phyloP scores from a whole-genome alignment of 164 flowering plant species.

The Piper betle region DNA sequence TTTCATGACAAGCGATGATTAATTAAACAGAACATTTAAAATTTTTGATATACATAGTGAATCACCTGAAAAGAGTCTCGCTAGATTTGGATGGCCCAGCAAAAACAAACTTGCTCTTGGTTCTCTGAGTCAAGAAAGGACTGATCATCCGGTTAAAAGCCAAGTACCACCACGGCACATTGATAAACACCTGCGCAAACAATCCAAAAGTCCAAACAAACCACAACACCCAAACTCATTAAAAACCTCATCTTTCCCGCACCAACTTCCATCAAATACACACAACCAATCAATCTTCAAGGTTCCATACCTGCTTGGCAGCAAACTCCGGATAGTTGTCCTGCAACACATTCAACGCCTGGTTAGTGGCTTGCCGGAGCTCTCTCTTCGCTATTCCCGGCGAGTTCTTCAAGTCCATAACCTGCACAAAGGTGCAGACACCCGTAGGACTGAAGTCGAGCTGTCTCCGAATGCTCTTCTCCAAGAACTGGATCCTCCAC shows the following conservation, averaged over 20 bases:
- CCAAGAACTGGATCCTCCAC: constrained; percentile 80
- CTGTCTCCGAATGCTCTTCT: constrained; percentile 54
- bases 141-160: constrained; percentile 69
- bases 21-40: not conserved
- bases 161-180: constrained; percentile 98
- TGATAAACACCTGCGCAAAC: constrained; percentile 54
- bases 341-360: constrained; percentile 61
- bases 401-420: constrained; percentile 69
- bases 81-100: constrained; percentile 76
- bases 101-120: constrained; percentile 94
- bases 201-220: not conserved
- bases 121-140: constrained; percentile 75
- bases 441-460: constrained; percentile 74
- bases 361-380: constrained; percentile 48
- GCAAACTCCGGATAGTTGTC: constrained; percentile 94
- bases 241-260: not conserved
- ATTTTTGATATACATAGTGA: not conserved
- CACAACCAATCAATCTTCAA: not conserved
- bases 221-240: not conserved
- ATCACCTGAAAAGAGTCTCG: constrained; percentile 84
- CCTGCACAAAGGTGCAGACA: constrained; percentile 56
- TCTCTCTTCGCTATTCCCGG: constrained; percentile 61
- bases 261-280: not conserved
- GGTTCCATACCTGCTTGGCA: constrained; percentile 65
- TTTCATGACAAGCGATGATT: too few relatives aligned